A percentile compares a stretch with the other conserved stretches of the same genome.
Evolutionary conservation across 495 filamentous ascomycete genomes (phyloP).

Genomic region (Talaromyces borbonicus): DNA sequence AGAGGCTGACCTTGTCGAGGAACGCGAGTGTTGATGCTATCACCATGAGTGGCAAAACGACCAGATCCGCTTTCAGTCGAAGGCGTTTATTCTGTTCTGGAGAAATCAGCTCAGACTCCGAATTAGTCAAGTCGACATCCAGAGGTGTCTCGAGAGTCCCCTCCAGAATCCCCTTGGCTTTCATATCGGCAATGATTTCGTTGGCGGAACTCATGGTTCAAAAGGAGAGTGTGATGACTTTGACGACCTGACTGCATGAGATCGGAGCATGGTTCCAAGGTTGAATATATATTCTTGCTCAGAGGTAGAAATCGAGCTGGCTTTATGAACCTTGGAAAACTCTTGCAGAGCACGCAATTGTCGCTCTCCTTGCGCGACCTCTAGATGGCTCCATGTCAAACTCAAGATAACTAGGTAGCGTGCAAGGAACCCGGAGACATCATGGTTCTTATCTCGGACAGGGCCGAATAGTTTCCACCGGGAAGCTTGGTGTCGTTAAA

Average conservation of each 20-base stretch:
- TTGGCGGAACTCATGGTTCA: neutral
- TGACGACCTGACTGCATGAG: too few relatives aligned
- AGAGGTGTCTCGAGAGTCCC: neutral
- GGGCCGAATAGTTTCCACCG: neutral
- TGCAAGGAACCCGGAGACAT: neutral
- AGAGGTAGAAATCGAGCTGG: neutral
- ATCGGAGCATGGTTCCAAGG: too few relatives aligned
- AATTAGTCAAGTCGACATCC: neutral
- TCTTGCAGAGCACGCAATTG: neutral
- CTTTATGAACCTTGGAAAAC: neutral
- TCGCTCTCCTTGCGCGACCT: neutral
- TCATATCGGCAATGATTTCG: neutral
- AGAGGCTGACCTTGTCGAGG: neutral
- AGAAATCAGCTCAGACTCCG: neutral
- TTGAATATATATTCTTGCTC: too few relatives aligned
- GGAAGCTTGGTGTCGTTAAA: neutral
- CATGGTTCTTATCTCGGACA: neutral
- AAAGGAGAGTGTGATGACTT: neutral
- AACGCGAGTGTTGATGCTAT: neutral
- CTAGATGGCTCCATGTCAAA: too few relatives aligned
- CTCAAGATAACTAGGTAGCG: too few relatives aligned
- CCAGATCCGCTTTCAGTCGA: neutral
- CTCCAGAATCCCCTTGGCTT: neutral
- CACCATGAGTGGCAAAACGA: conserved; percentile 1
- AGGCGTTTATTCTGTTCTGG: neutral